These are phyloP conservation scores for Picochlorum sp. DNA, from an alignment of 139 green algal species.

Conservation along the genomic window DNA sequence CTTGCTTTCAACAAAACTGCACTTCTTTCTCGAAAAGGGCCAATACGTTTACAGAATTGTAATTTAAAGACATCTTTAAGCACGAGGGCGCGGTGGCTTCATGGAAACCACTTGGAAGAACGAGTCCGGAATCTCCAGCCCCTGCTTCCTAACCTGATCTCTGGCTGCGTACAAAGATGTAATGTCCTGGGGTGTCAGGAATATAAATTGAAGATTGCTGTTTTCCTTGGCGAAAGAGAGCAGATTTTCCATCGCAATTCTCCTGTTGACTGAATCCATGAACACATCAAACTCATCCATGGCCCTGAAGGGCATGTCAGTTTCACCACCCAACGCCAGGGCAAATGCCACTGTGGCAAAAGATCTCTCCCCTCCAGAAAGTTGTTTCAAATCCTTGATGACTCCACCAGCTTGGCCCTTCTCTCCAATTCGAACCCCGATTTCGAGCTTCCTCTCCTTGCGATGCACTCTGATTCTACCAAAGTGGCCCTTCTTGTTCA, in stretches of 20 bases:
- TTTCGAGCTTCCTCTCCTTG: constrained; percentile 10
- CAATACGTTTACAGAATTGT: too few relatives aligned
- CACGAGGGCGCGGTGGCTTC: constrained; percentile 4
- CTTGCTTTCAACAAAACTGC: background rate
- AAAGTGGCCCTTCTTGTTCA: constrained; percentile 38
- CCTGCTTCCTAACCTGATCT: constrained; percentile 8
- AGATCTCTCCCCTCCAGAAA: constrained; percentile 79
- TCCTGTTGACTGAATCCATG: constrained; percentile 56
- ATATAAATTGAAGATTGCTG: constrained; percentile 59
- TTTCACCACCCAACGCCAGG: constrained; percentile 68
- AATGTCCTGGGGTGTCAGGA: constrained; percentile 69
- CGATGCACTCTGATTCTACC: constrained; percentile 37
- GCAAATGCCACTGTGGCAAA: constrained; percentile 83
- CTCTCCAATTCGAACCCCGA: constrained; percentile 18
- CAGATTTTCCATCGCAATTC: constrained; percentile 56
- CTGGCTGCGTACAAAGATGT: constrained; percentile 31
- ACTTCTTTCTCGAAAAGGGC: background rate
- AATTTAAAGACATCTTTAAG: background rate
- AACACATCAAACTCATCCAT: constrained; percentile 89
- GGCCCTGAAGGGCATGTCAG: constrained; percentile 65
- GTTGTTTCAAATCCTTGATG: constrained; percentile 47
- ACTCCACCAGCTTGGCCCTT: constrained; percentile 3
- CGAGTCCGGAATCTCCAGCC: constrained; percentile 5
- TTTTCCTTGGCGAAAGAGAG: constrained; percentile 59
- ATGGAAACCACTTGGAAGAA: constrained; percentile 28